phyloP scores from a whole-genome alignment of 2,329 filamentous ascomycete genomes.

The Chrysosporium queenslandicum region DNA sequence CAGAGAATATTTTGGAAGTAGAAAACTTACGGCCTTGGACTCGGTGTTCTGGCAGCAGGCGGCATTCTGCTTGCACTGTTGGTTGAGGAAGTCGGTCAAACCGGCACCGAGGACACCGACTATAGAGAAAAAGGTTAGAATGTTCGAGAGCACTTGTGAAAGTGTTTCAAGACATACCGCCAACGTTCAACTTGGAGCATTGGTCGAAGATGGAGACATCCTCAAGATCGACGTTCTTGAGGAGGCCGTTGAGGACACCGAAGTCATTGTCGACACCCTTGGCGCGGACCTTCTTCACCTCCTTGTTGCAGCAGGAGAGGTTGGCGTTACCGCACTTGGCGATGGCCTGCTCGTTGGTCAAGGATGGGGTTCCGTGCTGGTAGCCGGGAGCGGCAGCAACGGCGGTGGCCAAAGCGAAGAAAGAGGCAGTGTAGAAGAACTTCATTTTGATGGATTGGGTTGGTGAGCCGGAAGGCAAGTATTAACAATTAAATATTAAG shows the following conservation, averaged over 20 bases:
- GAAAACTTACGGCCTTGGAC: conserved; percentile 14
- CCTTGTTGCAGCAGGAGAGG: conserved; percentile 27
- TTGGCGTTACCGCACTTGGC: conserved; percentile 15
- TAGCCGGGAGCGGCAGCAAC: conserved; percentile 20
- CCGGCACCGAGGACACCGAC: conserved; percentile 24
- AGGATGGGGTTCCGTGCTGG: not conserved
- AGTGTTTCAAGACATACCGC: conserved; percentile 21
- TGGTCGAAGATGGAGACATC: conserved; percentile 34
- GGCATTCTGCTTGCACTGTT: conserved; percentile 14
- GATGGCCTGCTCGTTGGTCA: conserved; percentile 10
- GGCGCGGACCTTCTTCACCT: conserved; percentile 27
- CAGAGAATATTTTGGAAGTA: not conserved
- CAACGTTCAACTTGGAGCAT: conserved; percentile 33
- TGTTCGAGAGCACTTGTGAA: not conserved
- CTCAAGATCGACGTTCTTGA: conserved; percentile 27
- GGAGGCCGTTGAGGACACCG: conserved; percentile 28
- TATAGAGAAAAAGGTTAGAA: conserved; percentile 4
- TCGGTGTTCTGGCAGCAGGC: conserved; percentile 17
- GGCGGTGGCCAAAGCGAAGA: conserved; percentile 35
- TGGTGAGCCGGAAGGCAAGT: conserved; percentile 6
- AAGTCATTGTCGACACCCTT: conserved; percentile 29
- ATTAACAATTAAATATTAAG: conserved; percentile 16
- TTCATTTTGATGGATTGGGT: conserved; percentile 18
- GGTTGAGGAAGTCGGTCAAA: conserved; percentile 18
- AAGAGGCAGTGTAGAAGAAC: conserved; percentile 30